Percentiles rank a stretch among this genome's conserved stretches.
phyloP scores from a whole-genome alignment of 106 monocot genomes.

The Amphibolis antarctica region DNA sequence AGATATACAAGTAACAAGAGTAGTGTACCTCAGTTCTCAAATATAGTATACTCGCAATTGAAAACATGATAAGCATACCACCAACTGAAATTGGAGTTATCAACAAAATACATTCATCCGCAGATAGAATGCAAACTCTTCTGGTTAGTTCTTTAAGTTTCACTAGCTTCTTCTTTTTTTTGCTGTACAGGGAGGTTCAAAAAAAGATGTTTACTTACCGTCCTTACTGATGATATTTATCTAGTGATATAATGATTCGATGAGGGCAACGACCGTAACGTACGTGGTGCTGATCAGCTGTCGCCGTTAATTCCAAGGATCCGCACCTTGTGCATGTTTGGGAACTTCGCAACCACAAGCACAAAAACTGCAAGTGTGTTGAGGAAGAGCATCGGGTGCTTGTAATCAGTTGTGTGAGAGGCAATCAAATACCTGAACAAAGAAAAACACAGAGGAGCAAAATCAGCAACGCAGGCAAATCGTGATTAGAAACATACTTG shows the following conservation, averaged over 20 bases:
- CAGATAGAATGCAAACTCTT: no score
- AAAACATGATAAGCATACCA: no score
- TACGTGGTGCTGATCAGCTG: not conserved
- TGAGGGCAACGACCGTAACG: not conserved
- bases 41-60: no score
- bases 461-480: not conserved
- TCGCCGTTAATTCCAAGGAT: constrained; percentile 34
- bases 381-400: constrained; percentile 24
- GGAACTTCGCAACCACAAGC: constrained; percentile 27
- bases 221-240: not conserved
- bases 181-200: not conserved
- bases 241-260: not conserved
- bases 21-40: no score
- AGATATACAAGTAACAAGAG: no score
- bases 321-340: constrained; percentile 35
- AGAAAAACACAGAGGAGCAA: not conserved
- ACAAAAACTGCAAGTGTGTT: constrained; percentile 25
- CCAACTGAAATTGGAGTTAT: no score
- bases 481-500: not conserved
- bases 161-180: not conserved
- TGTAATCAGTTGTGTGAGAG: constrained; percentile 27
- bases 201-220: not conserved
- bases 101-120: no score
- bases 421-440: constrained; percentile 26
- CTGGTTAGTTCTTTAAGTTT: not conserved